Conservation (phyloP, 1,284 basidiomycete genomes). For the Apiotrichum laibachii region DNA sequence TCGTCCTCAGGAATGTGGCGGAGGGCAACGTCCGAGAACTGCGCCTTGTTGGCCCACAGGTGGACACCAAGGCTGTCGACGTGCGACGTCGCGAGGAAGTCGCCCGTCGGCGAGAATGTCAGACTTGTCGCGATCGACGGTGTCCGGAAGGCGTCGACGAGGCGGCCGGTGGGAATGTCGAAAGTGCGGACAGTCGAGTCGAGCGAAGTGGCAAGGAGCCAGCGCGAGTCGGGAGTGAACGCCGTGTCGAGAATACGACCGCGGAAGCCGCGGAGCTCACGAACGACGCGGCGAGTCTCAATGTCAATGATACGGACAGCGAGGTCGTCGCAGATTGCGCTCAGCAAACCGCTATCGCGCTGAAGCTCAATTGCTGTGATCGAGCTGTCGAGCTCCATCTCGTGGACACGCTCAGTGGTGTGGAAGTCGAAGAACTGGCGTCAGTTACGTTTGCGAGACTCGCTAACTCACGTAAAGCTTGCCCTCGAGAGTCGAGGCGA, state of each 20-base stretch:
- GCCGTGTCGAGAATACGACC: conserved; percentile 78
- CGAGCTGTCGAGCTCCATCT: conserved; percentile 65
- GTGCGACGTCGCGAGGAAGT: conserved; percentile 94
- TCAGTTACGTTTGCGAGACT: too few relatives aligned
- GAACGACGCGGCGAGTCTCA: conserved; percentile 80
- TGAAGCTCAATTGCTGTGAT: conserved; percentile 74
- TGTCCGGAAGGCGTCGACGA: conserved; percentile 90
- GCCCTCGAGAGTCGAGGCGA: conserved; percentile 84
- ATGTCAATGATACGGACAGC: conserved; percentile 83
- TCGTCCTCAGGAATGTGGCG: conserved; percentile 69
- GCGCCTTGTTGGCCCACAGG: conserved; percentile 95
- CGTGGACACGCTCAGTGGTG: conserved; percentile 67
- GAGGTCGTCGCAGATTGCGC: conserved; percentile 80
- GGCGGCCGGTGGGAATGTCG: conserved; percentile 85
- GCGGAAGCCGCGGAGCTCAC: conserved; percentile 78
- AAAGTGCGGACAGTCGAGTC: conserved; percentile 93
- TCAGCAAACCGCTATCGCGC: conserved; percentile 80
- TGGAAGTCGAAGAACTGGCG: conserved; percentile 93
- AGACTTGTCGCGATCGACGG: conserved; percentile 86
- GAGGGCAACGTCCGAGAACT: conserved; percentile 82
- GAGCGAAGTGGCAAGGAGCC: conserved; percentile 83
- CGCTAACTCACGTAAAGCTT: conserved; percentile 68
- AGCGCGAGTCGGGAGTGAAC: conserved; percentile 90
- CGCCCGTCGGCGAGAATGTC: conserved; percentile 88
- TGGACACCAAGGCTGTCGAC: conserved; percentile 91